phyloP scores from a whole-genome alignment of 345 rosid species.

The Pistacia vera region DNA sequence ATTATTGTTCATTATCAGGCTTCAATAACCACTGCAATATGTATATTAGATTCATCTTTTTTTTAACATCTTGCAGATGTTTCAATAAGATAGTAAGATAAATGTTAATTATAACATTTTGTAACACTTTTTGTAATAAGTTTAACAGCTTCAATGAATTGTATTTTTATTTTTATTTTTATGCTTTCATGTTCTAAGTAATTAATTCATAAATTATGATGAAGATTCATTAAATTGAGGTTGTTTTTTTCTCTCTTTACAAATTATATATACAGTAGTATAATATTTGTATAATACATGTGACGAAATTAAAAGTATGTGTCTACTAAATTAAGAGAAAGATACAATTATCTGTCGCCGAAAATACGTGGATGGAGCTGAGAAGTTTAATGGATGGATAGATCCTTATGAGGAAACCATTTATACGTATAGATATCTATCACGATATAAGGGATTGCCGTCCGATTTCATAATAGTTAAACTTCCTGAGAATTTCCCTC shows the following conservation, averaged over 20 bases:
- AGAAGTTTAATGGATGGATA: slow-evolving; percentile 9
- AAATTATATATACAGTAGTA: background rate
- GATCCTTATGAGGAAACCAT: background rate
- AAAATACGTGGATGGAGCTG: background rate
- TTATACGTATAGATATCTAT: too few species aligned
- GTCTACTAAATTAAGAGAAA: too few species aligned
- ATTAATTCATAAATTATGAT: too few species aligned
- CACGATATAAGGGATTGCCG: background rate
- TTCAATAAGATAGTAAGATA: background rate
- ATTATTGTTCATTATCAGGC: background rate
- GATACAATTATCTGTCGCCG: background rate
- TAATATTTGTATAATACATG: background rate
- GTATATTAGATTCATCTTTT: background rate
- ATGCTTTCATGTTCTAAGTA: background rate
- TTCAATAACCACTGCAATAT: background rate
- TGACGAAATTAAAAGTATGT: too few species aligned
- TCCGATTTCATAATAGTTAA: background rate
- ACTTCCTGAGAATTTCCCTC: background rate
- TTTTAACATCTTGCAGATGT: slow-evolving; percentile 11
- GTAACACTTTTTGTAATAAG: background rate
- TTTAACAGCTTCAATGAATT: background rate
- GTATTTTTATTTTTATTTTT: background rate
- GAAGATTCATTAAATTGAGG: too few species aligned
- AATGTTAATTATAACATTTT: background rate
- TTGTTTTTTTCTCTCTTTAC: too few species aligned